Evolutionary conservation across 2,329 filamentous ascomycete species (phyloP), one percentile per base, ranked within the genome.

Genomic region (Trichoderma gracile): DNA sequence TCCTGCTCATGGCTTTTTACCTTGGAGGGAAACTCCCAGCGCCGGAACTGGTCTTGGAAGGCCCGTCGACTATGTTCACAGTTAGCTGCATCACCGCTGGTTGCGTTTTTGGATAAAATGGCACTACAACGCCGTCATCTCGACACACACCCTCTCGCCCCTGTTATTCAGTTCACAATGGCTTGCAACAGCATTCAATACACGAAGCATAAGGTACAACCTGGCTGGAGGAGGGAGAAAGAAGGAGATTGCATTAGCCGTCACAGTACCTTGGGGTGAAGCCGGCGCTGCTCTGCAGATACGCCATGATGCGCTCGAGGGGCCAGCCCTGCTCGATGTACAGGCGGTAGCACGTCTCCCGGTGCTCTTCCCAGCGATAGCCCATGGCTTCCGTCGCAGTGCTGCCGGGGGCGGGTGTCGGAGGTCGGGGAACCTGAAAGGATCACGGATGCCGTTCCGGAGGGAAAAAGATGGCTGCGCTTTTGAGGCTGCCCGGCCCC

Each of bases 1-100:
- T 92, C 89, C 71, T 89, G 90, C 72, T 92, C 86, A 1, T 88
- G 87, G 0, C 87, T 87, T 66, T 88, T 87, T 69, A 90, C 87
- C 74, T 92, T 92, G 65, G 83, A 85, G 15, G 91, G 90, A 69
- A 95, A 94, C 8, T 86, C 84, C 92, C 92, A 95, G 73, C 86
- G 82, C 72, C 87, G 89, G 76, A 93, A 91, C 69, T 92, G 89
- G 3, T 83, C 86, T 75, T 92, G 90, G 67, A 89, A 92, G 49
- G 89, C 88, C 66, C 90, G 87, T 79, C 91, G 92, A 75, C 90
- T 91, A 76, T 62, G 49, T 67, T 5, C 52, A 62, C 23, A 14
- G 66, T 72, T 66, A 70, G 68, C 68, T 21, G 27, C 14, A 17
- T 19, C 38, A 38, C 43, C 52, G 6, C 42, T 46, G 23, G 19